These are phyloP conservation scores for Dispira simplex DNA, from an alignment of 192 early-diverging fungal species.

Conservation along the genomic window DNA sequence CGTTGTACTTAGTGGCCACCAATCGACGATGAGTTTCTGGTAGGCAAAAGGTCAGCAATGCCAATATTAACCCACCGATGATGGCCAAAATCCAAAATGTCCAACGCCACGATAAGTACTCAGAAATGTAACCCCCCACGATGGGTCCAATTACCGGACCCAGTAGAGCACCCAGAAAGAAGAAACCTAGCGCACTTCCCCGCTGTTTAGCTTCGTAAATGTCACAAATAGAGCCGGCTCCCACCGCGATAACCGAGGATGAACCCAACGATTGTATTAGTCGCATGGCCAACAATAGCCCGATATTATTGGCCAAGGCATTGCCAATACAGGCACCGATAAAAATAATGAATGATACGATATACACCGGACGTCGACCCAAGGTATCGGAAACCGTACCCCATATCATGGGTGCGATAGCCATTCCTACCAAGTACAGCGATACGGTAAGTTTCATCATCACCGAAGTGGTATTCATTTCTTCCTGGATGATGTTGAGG, in stretches of 20 bases:
- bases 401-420: conserved; percentile 23
- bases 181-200: conserved; percentile 19
- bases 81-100: conserved; percentile 28
- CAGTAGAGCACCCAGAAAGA: conserved; percentile 18
- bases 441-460: conserved; percentile 7
- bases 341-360: conserved; percentile 18
- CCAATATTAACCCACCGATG: conserved; percentile 18
- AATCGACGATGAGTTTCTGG: conserved; percentile 24
- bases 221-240: conserved; percentile 22
- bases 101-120: conserved; percentile 21
- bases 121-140: conserved; percentile 19
- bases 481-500: background rate
- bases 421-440: conserved; percentile 25
- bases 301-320: conserved; percentile 17
- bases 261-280: conserved; percentile 25
- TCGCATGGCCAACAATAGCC: conserved; percentile 17
- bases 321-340: conserved; percentile 19
- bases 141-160: conserved; percentile 21
- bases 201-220: conserved; percentile 19
- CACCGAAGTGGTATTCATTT: conserved; percentile 1
- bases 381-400: conserved; percentile 23
- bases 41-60: conserved; percentile 17
- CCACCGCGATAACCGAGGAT: conserved; percentile 27
- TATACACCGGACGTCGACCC: conserved; percentile 24
- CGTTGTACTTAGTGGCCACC: conserved; percentile 13